A percentile compares a stretch with the other conserved stretches of the same genome.
These are phyloP conservation scores for Penicillium canescens DNA, from an alignment of 495 filamentous ascomycete species.

Conservation along the genomic window DNA sequence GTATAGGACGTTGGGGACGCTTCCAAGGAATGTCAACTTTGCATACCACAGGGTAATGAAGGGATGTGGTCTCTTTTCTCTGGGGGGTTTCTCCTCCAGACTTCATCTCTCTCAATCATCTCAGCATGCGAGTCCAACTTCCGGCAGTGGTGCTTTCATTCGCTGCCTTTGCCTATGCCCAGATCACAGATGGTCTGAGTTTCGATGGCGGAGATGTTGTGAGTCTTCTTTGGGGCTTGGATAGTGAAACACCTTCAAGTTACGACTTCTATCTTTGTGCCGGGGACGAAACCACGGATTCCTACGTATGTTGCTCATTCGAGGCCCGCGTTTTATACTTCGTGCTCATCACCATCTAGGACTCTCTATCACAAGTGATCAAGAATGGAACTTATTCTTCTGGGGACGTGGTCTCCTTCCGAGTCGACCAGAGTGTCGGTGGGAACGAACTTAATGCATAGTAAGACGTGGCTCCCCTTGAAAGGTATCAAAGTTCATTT, in stretches of 20 bases:
- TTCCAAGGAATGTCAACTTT: neutral
- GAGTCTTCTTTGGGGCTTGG: slow-evolving; percentile 24
- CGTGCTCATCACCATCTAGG: slow-evolving; percentile 28
- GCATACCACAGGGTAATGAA: slow-evolving; percentile 12
- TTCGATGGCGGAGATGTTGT: slow-evolving; percentile 52
- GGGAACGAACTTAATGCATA: slow-evolving; percentile 60
- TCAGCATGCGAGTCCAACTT: slow-evolving; percentile 38
- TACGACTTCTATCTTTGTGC: slow-evolving; percentile 66
- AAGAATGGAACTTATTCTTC: slow-evolving; percentile 42
- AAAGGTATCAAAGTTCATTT: neutral
- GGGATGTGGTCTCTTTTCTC: neutral
- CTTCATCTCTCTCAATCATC: slow-evolving; percentile 2
- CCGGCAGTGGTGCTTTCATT: slow-evolving; percentile 43
- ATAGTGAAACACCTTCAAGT: slow-evolving; percentile 42
- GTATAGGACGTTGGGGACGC: no score
- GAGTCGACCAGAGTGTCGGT: slow-evolving; percentile 48
- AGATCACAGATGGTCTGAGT: slow-evolving; percentile 54
- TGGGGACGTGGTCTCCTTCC: slow-evolving; percentile 53
- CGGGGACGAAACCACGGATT: slow-evolving; percentile 55
- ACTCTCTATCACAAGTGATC: slow-evolving; percentile 42
- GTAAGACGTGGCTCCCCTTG: slow-evolving; percentile 37
- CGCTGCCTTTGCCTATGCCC: slow-evolving; percentile 49
- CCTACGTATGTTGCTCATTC: slow-evolving; percentile 30
- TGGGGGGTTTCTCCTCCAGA: neutral
- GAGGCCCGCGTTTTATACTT: neutral